Evolutionary conservation across 441 rosid genomes (phyloP), one percentile per base, ranked within the genome.

Genomic region (Euphorbia corollata): DNA sequence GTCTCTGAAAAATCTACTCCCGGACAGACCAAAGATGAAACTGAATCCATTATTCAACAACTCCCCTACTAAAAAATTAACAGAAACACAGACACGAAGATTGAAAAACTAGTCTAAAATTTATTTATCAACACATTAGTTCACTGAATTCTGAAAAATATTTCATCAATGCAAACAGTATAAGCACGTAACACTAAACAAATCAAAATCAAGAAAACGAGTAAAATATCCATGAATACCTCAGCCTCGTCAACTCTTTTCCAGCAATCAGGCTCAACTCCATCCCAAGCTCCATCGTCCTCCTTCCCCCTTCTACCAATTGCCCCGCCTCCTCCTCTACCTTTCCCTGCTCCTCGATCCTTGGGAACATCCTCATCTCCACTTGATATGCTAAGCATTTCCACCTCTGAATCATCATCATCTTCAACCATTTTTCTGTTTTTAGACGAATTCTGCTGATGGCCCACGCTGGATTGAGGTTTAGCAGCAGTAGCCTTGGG

Each of bases 301-400:
- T 85, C 92, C 62, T 79, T 81, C 73, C 74, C 78, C 5, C 72
- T 77, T 68, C 77, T 78, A 48, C 70, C 65, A 55, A 84, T 79
- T 30, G 68, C 54, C 45, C 71, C 79, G 23, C 76, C 76, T n/a
- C 75, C 78, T 6, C 71, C 80, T 73, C 77, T 81, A 38, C 68
- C 68, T 64, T 85, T 82, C 41, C 68, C 56, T 39, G 65, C 81
- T 34, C 72, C 76, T 16, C 74, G 76, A 74, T 84, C 90, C 77
- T 75, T 86, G 32, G 66, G 74, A 48, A 75, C 67, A 38, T 88
- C 97, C 75, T 93, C 97, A 54, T 93, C 98, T 58, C 98, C 97
- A 66, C 99, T 94, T 43, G 99, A 94, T 72, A 94, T 94, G 75
- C 99, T 94, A 11, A 94, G 87, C 92, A 94, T 80, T 83, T 94